A percentile compares a stretch with the other conserved stretches of the same genome.
These are phyloP conservation scores for Entelexis paramagnoliae DNA, from an alignment of 1,139 yeast genomes.

Conservation along the genomic window DNA sequence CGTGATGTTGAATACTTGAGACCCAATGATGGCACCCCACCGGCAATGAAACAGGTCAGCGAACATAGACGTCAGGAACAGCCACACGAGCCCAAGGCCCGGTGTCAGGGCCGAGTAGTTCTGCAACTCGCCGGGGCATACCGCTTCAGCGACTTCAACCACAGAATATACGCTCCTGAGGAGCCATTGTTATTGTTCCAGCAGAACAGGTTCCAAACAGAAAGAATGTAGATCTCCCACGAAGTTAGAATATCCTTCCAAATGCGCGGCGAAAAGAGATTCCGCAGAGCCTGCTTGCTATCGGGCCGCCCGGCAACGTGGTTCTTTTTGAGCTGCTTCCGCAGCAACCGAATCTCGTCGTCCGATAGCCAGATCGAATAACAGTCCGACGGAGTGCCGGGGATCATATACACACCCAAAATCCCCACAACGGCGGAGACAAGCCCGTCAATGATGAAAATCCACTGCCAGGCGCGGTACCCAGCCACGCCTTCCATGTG, in stretches of 20 bases:
- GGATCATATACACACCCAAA: slow-evolving; percentile 50
- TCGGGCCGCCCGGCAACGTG: slow-evolving; percentile 19
- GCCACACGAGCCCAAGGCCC: slow-evolving; percentile 41
- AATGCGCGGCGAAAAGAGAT: slow-evolving; percentile 27
- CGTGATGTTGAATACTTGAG: slow-evolving; percentile 42
- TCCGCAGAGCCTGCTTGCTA: slow-evolving; percentile 15
- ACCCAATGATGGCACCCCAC: slow-evolving; percentile 47
- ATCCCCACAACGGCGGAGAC: slow-evolving; percentile 49
- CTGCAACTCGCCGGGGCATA: slow-evolving; percentile 38
- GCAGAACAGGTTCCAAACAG: slow-evolving; percentile 44
- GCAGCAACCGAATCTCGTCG: slow-evolving; percentile 54
- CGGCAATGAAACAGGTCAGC: slow-evolving; percentile 47
- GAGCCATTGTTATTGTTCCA: slow-evolving; percentile 50
- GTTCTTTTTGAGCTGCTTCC: slow-evolving; percentile 41
- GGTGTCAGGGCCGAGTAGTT: slow-evolving; percentile 27
- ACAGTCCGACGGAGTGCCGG: slow-evolving; percentile 53
- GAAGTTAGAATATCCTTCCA: slow-evolving; percentile 41
- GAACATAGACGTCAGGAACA: slow-evolving; percentile 37
- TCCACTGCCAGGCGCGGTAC: slow-evolving; percentile 58
- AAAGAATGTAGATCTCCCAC: slow-evolving; percentile 42
- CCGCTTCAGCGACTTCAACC: slow-evolving; percentile 41
- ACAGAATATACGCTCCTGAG: slow-evolving; percentile 45
- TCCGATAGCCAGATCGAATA: slow-evolving; percentile 46
- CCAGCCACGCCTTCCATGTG: slow-evolving; percentile 41
- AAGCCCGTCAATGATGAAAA: slow-evolving; percentile 53